Evolutionary conservation across 225 moss, liverwort and hornwort genomes (phyloP).

Genomic region (Marchantia polymorpha): DNA sequence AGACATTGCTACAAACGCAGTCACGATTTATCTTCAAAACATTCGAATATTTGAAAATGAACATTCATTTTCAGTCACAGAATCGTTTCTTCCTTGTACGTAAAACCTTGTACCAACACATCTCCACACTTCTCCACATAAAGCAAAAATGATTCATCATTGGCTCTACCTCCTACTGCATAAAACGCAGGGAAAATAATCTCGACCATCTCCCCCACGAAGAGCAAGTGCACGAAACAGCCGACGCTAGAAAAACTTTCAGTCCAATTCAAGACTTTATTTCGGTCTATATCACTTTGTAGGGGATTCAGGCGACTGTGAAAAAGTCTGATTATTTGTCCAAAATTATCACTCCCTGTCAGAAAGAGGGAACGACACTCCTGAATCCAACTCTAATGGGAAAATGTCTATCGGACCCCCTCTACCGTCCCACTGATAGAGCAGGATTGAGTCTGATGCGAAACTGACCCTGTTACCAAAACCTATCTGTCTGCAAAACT

Average conservation of each 20-base stretch:
- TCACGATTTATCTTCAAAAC: no score
- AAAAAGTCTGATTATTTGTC: neutral
- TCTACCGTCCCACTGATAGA: conserved; percentile 3
- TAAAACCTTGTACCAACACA: no score
- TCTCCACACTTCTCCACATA: no score
- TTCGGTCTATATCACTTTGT: conserved; percentile 6
- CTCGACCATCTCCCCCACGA: no score
- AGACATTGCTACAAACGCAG: no score
- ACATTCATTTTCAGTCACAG: no score
- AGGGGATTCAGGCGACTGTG: neutral
- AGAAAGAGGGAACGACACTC: neutral
- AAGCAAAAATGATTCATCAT: no score
- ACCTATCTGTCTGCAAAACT: conserved; percentile 8
- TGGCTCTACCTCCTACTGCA: no score
- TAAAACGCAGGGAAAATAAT: no score
- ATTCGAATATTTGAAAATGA: no score
- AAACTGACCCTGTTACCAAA: conserved; percentile 10
- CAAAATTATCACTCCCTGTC: conserved; percentile 5
- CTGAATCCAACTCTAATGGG: conserved; percentile 12
- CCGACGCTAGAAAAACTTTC: neutral
- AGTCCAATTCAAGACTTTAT: conserved; percentile 12
- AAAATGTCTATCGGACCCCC: conserved; percentile 4
- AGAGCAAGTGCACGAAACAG: no score
- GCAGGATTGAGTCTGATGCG: neutral
- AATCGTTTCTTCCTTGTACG: no score